phyloP scores from a whole-genome alignment of 306 rosid species.

The Crataegus laevigata region DNA sequence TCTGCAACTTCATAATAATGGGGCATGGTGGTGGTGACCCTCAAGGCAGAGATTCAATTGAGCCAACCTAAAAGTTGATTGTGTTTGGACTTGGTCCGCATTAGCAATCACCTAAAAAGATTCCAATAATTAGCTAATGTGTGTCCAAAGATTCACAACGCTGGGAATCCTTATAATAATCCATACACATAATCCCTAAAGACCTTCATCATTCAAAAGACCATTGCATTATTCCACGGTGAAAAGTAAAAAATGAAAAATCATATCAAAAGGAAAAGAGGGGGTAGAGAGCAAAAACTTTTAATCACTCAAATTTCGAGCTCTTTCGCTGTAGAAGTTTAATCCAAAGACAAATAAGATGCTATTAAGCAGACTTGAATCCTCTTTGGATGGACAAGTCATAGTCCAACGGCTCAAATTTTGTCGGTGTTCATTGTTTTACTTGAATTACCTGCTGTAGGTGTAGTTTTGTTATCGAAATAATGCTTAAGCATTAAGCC shows the following conservation, averaged over 20 bases:
- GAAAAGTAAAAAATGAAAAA: neutral
- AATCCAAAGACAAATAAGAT: too few relatives aligned
- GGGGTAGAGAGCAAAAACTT: neutral
- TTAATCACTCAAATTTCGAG: neutral
- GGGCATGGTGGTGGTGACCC: neutral
- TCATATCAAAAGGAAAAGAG: neutral
- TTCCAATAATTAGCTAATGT: neutral
- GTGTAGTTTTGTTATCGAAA: neutral
- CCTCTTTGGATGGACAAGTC: neutral
- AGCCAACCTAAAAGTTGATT: neutral
- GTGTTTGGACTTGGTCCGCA: constrained; percentile 5
- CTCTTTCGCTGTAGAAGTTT: neutral
- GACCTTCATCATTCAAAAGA: neutral
- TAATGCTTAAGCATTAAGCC: constrained; percentile 6
- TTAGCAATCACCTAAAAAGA: neutral
- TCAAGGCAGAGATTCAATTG: constrained; percentile 2
- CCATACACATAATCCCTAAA: neutral
- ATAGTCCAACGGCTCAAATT: neutral
- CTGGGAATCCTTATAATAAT: neutral
- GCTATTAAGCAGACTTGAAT: too few relatives aligned
- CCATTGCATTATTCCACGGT: neutral
- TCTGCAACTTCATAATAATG: neutral
- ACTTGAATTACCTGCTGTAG: neutral
- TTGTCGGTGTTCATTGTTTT: too few relatives aligned
- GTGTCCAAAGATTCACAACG: neutral